These are phyloP conservation scores for Ceratobasidium sp. DNA, from an alignment of 1,284 basidiomycete genomes.

Conservation along the genomic window DNA sequence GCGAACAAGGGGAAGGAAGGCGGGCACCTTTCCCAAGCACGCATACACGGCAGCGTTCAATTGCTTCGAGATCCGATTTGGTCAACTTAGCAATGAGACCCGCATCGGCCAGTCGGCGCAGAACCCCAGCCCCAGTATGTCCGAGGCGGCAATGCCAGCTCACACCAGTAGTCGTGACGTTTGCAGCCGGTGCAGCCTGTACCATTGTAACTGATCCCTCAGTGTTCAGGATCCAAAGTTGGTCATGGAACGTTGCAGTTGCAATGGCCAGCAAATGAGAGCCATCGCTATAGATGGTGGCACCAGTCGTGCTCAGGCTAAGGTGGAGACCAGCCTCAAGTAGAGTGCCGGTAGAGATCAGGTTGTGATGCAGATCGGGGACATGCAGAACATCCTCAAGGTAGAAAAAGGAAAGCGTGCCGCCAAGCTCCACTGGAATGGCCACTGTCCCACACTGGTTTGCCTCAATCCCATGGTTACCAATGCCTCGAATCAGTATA, in stretches of 20 bases:
- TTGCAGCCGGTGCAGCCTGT: not conserved
- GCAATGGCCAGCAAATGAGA: not conserved
- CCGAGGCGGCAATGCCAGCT: not conserved
- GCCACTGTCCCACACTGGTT: not conserved
- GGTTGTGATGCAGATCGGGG: not conserved
- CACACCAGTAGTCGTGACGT: not conserved
- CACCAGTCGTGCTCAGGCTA: not conserved
- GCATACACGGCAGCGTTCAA: constrained; percentile 44
- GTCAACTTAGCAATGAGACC: not conserved
- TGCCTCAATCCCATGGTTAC: not conserved
- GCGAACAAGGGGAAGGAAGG: constrained; percentile 36
- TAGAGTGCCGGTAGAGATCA: constrained; percentile 2
- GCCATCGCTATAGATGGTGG: not conserved
- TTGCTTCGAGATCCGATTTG: not conserved
- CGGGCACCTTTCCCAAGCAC: constrained; percentile 37
- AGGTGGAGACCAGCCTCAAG: not conserved
- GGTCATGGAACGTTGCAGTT: not conserved
- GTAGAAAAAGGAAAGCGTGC: not conserved
- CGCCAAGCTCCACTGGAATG: not conserved
- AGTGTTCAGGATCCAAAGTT: not conserved
- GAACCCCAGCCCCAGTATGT: not conserved
- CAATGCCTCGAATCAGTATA: constrained; percentile 3
- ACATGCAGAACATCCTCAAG: not conserved
- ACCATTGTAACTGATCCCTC: not conserved
- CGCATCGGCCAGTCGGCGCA: not conserved